These are phyloP conservation scores for Leccinum imitatum DNA, from an alignment of 768 basidiomycete genomes.

Conservation along the genomic window DNA sequence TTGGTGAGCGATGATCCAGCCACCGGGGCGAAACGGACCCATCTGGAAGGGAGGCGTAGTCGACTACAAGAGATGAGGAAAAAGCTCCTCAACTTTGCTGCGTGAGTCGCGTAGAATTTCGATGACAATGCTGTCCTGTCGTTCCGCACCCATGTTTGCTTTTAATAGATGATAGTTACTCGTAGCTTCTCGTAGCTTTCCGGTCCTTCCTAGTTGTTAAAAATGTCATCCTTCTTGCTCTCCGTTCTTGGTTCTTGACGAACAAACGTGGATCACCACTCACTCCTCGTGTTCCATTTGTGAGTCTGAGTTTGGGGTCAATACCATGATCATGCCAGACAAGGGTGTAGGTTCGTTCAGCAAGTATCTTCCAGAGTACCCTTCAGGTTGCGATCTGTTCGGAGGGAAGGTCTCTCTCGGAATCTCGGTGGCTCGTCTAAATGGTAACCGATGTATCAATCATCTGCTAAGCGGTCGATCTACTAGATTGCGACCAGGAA, in stretches of 20 bases:
- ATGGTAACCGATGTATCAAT: neutral
- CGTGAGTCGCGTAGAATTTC: too few relatives aligned
- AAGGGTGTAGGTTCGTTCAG: too few relatives aligned
- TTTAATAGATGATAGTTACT: neutral
- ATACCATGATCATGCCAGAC: neutral
- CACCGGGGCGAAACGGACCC: too few relatives aligned
- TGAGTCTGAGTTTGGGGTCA: neutral
- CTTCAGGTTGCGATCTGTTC: neutral
- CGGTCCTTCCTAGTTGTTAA: too few relatives aligned
- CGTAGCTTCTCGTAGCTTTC: neutral
- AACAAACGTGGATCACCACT: neutral
- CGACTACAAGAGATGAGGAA: too few relatives aligned
- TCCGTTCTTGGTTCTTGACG: neutral
- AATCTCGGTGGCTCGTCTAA: neutral
- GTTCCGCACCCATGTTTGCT: neutral
- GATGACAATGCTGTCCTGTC: too few relatives aligned
- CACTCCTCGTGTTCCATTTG: neutral
- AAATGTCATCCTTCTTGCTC: too few relatives aligned
- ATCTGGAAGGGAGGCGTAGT: too few relatives aligned
- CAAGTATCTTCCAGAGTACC: neutral
- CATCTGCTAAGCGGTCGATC: neutral
- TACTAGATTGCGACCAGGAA: neutral
- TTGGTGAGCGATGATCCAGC: constrained; percentile 49
- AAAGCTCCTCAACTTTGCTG: too few relatives aligned
- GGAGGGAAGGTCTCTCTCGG: neutral